Evolutionary conservation across 1,139 yeast genomes (phyloP).

Genomic region (Lodderomyces theae): DNA sequence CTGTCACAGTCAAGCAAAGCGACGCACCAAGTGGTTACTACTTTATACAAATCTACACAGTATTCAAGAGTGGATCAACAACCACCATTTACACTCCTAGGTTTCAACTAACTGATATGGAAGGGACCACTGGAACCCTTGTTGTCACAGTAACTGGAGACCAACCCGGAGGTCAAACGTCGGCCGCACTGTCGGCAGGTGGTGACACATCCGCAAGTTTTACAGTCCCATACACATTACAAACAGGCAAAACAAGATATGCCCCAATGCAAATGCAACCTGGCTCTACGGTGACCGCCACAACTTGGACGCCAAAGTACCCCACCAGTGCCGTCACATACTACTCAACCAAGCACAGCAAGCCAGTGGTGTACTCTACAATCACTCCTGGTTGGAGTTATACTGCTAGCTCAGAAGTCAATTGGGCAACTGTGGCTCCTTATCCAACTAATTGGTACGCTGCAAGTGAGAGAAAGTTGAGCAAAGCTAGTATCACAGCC

Average conservation of each 20-base stretch:
- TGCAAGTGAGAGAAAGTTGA: slow-evolving; percentile 35
- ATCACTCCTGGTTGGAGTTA: slow-evolving; percentile 83
- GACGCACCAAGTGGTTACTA: slow-evolving; percentile 61
- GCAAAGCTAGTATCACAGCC: slow-evolving; percentile 40
- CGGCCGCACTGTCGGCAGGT: slow-evolving; percentile 29
- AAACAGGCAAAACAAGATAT: slow-evolving; percentile 70
- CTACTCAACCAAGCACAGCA: slow-evolving; percentile 41
- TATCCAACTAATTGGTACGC: slow-evolving; percentile 54
- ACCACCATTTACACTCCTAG: slow-evolving; percentile 72
- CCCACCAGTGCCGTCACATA: slow-evolving; percentile 66
- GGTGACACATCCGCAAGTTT: slow-evolving; percentile 31
- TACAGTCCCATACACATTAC: slow-evolving; percentile 61
- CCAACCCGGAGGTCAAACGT: slow-evolving; percentile 27
- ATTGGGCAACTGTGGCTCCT: slow-evolving; percentile 67
- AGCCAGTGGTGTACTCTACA: slow-evolving; percentile 57
- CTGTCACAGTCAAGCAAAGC: slow-evolving; percentile 41
- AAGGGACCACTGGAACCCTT: slow-evolving; percentile 48
- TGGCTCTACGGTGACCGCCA: slow-evolving; percentile 61
- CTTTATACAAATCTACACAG: slow-evolving; percentile 62
- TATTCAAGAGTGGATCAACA: slow-evolving; percentile 48
- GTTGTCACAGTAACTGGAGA: slow-evolving; percentile 29
- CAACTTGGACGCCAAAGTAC: slow-evolving; percentile 59
- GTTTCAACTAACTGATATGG: slow-evolving; percentile 66
- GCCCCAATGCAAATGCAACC: slow-evolving; percentile 96
- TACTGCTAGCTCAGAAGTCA: slow-evolving; percentile 58